phyloP scores from a whole-genome alignment of 805 yeast species.

The Metschnikowia santaceciliae region DNA sequence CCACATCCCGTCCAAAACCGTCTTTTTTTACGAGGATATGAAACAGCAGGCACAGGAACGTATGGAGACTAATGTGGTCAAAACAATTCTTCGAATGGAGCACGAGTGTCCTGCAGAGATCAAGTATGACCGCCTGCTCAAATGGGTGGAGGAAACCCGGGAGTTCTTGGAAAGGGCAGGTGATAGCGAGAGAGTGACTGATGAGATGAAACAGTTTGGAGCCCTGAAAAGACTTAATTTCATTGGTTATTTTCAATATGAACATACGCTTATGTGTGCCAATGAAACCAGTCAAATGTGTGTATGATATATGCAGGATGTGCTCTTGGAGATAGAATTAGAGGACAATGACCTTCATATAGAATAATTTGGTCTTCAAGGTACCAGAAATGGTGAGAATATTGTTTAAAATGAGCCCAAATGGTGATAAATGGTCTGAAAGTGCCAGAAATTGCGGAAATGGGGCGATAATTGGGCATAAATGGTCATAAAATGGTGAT shows the following conservation, averaged over 20 bases:
- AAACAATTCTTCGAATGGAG: conserved; percentile 16
- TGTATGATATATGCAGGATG: conserved; percentile 6
- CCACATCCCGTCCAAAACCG: conserved; percentile 1
- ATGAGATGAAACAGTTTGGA: conserved; percentile 5
- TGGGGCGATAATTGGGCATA: too few relatives aligned
- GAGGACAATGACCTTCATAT: too few relatives aligned
- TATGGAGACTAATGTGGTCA: conserved; percentile 8
- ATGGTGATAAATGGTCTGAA: too few relatives aligned
- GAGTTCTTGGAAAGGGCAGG: conserved; percentile 6
- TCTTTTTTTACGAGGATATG: conserved; percentile 10
- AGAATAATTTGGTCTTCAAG: too few relatives aligned
- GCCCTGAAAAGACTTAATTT: background rate
- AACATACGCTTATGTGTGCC: conserved; percentile 11
- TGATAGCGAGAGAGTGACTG: background rate
- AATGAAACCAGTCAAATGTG: conserved; percentile 13
- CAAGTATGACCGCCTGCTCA: conserved; percentile 9
- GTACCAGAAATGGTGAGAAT: too few relatives aligned
- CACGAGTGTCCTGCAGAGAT: conserved; percentile 7
- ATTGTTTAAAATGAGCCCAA: too few relatives aligned
- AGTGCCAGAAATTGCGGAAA: too few relatives aligned
- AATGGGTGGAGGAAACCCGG: conserved; percentile 11
- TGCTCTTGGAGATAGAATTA: too few relatives aligned
- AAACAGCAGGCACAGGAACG: conserved; percentile 6
- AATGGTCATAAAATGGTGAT: too few relatives aligned
- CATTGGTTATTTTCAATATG: conserved; percentile 16